phyloP scores from a whole-genome alignment of 306 rosid genomes.

The Castanopsis chinensis region DNA sequence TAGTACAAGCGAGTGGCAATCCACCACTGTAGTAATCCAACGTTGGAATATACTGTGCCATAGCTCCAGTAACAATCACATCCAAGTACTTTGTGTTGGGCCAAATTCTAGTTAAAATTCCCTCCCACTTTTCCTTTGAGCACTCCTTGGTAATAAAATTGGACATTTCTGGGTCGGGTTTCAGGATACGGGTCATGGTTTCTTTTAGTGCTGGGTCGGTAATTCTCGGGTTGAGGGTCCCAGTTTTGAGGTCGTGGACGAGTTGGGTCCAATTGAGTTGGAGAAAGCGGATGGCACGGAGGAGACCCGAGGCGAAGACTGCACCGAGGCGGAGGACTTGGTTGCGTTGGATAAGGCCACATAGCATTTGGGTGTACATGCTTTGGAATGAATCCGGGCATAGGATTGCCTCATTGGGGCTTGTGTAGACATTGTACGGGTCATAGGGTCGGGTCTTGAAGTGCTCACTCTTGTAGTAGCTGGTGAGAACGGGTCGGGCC shows the following conservation, averaged over 20 bases:
- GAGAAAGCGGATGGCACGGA: conserved; percentile 55
- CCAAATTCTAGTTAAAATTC: conserved; percentile 52
- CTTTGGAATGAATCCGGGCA: conserved; percentile 60
- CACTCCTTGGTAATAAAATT: conserved; percentile 35
- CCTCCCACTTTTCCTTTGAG: conserved; percentile 49
- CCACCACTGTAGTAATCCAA: conserved; percentile 53
- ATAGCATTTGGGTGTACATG: conserved; percentile 63
- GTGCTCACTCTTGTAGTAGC: conserved; percentile 59
- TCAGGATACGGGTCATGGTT: conserved; percentile 18
- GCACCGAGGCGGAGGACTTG: conserved; percentile 63
- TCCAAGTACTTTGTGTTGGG: conserved; percentile 56
- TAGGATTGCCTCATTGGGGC: conserved; percentile 62
- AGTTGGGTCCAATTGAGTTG: conserved; percentile 49
- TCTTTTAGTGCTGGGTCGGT: conserved; percentile 32
- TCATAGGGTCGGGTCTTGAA: conserved; percentile 66
- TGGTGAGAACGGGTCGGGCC: conserved; percentile 61
- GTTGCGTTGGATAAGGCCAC: conserved; percentile 44
- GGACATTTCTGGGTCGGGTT: conserved; percentile 32
- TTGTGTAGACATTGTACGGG: conserved; percentile 55
- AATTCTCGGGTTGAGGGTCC: conserved; percentile 28
- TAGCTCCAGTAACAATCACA: conserved; percentile 61
- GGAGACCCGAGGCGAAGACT: conserved; percentile 59
- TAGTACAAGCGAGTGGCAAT: conserved; percentile 51
- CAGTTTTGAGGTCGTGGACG: conserved; percentile 37
- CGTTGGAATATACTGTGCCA: conserved; percentile 68